Evolutionary conservation across 495 filamentous ascomycete species (phyloP), one percentile per base, ranked within the genome.

Genomic region (Annulohypoxylon nitens): DNA sequence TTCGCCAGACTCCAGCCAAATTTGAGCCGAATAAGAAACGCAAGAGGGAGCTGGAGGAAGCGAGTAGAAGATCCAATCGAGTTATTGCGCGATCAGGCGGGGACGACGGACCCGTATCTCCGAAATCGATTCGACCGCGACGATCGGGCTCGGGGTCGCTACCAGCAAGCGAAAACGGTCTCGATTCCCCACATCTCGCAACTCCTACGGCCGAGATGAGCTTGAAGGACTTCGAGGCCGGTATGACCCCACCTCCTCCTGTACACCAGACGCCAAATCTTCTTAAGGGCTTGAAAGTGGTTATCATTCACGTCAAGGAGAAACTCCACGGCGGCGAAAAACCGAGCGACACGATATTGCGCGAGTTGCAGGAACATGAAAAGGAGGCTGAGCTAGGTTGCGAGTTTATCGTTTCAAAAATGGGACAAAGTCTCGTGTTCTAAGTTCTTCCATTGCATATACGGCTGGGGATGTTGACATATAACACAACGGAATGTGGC

Each of bases 301-400:
- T 94, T 47, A 87, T 96, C 43, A 97, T 95, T 33, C 87, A 96
- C 81, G 87, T 94, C 70, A 95, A 95, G 75, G 93, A 96, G 57
- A 90, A 88, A 63, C 82, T 95, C 26, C 82, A 84, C 48, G 88
- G 87, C 68, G 92, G 89, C 14, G 87, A 88, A 11, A 76, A 83
- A 48, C 87, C 90, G 0, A 83, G 85, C 0, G 88, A 92, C 23
- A 86, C 73, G 3, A 96, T 98, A 10, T 73, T 95, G n/a, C 66
- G 78, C 62, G 86, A 97, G 73, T 80, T 98, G 54, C 67, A 79
- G 60, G 84, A 84, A 47, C 86, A 91, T 70, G 92, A 93, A 63
- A 76, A 81, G 54, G 81, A 84, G 58, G 85, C 86, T 4, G 83
- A 84, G 62, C 69, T 97, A 71, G 97, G 96, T 0, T 95, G 93